Evolutionary conservation across 345 rosid species (phyloP).

Genomic region (Arabis hirsuta): DNA sequence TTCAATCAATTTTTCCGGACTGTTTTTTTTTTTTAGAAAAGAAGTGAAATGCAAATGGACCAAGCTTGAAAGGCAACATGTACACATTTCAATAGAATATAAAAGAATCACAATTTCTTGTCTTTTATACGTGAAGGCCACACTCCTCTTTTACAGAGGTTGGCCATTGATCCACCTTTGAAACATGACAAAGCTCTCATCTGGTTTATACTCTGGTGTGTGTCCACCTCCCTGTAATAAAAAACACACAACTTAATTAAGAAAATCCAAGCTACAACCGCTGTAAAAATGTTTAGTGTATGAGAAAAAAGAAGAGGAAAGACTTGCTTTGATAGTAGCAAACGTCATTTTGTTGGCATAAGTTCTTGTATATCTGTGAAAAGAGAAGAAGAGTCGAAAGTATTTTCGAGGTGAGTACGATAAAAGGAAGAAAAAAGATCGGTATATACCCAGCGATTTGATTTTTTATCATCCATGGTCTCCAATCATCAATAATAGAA

Average conservation of each 20-base stretch:
- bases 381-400: not conserved
- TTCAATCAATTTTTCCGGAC: too few species aligned
- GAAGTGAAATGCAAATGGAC: too few species aligned
- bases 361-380: slow-evolving; percentile 60
- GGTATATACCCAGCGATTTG: slow-evolving; percentile 58
- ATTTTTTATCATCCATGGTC: slow-evolving; percentile 54
- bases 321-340: slow-evolving; percentile 64
- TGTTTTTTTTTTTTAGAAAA: too few species aligned
- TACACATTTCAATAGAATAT: too few species aligned
- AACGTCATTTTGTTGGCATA: slow-evolving; percentile 68
- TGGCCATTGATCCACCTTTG: slow-evolving; percentile 37
- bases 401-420: too few species aligned
- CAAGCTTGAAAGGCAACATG: too few species aligned
- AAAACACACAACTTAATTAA: slow-evolving; percentile 1
- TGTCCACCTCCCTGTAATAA: slow-evolving; percentile 66
- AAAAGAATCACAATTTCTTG: not conserved
- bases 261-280: not conserved
- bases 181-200: slow-evolving; percentile 52
- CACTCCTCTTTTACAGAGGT: slow-evolving; percentile 22
- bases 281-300: not conserved
- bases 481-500: slow-evolving; percentile 61
- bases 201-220: slow-evolving; percentile 57
- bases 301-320: too few species aligned
- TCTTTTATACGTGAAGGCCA: not conserved
- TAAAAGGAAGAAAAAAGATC: too few species aligned